Evolutionary conservation across 2,329 filamentous ascomycete species (phyloP).

Genomic region (Calonectria pseudoreteaudii): DNA sequence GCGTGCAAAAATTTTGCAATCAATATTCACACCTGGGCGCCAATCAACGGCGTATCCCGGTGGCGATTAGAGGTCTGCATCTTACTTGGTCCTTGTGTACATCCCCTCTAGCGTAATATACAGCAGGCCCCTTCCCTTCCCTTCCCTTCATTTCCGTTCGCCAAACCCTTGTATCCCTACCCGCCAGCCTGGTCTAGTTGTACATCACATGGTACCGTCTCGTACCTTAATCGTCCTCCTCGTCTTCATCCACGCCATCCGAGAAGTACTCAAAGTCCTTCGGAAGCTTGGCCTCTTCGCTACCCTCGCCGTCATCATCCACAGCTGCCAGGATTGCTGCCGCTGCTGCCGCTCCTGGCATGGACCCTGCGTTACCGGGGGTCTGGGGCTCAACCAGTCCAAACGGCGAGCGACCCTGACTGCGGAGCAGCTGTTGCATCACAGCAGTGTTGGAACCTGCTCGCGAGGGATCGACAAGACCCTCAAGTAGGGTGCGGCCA

Average conservation of each 20-base stretch:
- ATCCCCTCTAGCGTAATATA: constrained; percentile 35
- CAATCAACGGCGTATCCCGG: background rate
- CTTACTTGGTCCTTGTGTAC: constrained; percentile 27
- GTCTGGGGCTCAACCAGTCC: constrained; percentile 45
- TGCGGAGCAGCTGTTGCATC: constrained; percentile 58
- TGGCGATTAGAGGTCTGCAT: constrained; percentile 33
- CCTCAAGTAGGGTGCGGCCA: constrained; percentile 52
- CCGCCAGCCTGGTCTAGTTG: constrained; percentile 35
- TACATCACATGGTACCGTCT: constrained; percentile 30
- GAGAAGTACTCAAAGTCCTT: constrained; percentile 84
- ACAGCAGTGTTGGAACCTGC: constrained; percentile 46
- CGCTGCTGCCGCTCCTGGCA: constrained; percentile 74
- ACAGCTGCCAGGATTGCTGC: constrained; percentile 87
- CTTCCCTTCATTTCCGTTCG: constrained; percentile 18
- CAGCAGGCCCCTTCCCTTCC: constrained; percentile 26
- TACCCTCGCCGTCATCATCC: constrained; percentile 84
- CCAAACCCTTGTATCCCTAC: constrained; percentile 30
- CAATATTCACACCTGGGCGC: constrained; percentile 7
- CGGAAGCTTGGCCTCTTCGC: constrained; percentile 78
- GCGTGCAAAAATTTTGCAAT: background rate
- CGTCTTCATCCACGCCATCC: constrained; percentile 70
- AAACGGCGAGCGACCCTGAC: constrained; percentile 51
- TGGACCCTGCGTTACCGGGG: constrained; percentile 36
- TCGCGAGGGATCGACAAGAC: constrained; percentile 49
- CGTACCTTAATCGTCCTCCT: constrained; percentile 42